These are phyloP conservation scores for Taxillus chinensis DNA, from an alignment of 164 flowering plant species.

Conservation along the genomic window DNA sequence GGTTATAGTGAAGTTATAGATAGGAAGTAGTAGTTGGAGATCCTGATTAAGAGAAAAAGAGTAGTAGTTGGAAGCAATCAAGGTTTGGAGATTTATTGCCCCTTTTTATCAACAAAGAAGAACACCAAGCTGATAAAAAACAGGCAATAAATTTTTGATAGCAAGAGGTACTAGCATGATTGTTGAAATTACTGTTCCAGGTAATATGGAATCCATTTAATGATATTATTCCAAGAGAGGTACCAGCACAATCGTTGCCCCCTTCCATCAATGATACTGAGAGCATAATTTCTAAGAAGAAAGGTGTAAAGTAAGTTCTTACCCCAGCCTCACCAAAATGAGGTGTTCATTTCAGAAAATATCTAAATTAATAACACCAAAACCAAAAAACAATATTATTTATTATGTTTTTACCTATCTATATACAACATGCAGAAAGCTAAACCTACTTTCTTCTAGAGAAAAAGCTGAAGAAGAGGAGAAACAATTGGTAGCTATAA, in stretches of 20 bases:
- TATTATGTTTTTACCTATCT: no score
- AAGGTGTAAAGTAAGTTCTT: constrained; percentile 67
- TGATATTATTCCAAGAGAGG: constrained; percentile 73
- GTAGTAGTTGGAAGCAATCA: no score
- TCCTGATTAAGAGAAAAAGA: no score
- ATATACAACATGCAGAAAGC: constrained; percentile 43
- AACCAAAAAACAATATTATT: neutral
- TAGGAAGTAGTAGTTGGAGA: no score
- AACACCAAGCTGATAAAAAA: no score
- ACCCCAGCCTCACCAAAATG: neutral
- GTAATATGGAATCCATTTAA: constrained; percentile 98
- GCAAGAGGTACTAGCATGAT: no score
- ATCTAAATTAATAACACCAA: neutral
- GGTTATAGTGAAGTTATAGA: no score
- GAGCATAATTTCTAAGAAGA: constrained; percentile 52
- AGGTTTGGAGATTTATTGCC: no score
- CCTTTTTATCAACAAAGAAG: no score
- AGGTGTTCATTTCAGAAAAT: neutral
- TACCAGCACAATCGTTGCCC: constrained; percentile 22
- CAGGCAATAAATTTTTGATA: no score
- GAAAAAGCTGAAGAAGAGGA: constrained; percentile 99
- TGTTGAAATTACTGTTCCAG: constrained; percentile 26
- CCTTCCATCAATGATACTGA: constrained; percentile 27
- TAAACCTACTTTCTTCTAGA: constrained; percentile 93
- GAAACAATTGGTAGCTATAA: constrained; percentile 61